Evolutionary conservation across 1,284 basidiomycete species (phyloP).

Genomic region (Lentinus polychrous): DNA sequence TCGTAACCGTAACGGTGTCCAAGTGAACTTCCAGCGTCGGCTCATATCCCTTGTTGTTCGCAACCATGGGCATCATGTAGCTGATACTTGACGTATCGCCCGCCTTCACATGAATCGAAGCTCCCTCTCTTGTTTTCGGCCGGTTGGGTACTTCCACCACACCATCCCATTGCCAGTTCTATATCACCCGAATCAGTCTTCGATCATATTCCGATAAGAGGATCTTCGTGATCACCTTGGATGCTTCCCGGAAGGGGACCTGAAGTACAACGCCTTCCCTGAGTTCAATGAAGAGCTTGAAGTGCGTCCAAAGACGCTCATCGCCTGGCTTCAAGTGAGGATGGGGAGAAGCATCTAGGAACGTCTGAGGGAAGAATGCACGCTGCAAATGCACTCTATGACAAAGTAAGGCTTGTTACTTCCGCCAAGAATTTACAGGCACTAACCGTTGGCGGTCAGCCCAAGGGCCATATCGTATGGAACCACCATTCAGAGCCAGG

Average conservation of each 20-base stretch:
- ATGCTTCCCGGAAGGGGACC: slow-evolving; percentile 82
- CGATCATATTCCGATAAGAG: neutral
- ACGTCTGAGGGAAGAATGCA: slow-evolving; percentile 77
- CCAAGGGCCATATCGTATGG: slow-evolving; percentile 88
- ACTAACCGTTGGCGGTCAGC: slow-evolving; percentile 80
- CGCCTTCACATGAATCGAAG: slow-evolving; percentile 68
- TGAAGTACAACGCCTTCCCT: slow-evolving; percentile 70
- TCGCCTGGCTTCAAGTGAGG: slow-evolving; percentile 66
- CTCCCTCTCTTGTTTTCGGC: slow-evolving; percentile 52
- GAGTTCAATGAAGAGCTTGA: slow-evolving; percentile 78
- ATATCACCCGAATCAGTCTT: neutral
- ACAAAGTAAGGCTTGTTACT: neutral
- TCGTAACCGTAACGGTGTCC: slow-evolving; percentile 71
- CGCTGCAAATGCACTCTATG: slow-evolving; percentile 68
- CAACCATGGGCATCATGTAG: slow-evolving; percentile 79
- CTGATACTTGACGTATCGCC: slow-evolving; percentile 79
- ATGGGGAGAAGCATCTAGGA: slow-evolving; percentile 55
- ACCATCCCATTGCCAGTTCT: slow-evolving; percentile 86
- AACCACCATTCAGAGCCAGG: slow-evolving; percentile 68
- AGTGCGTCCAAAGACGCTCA: slow-evolving; percentile 69
- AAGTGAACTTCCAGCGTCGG: slow-evolving; percentile 76
- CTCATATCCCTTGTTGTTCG: slow-evolving; percentile 67
- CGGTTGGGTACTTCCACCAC: slow-evolving; percentile 38
- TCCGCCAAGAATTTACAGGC: neutral
- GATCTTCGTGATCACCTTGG: slow-evolving; percentile 46